Evolutionary conservation across 2,329 filamentous ascomycete genomes (phyloP).

Genomic region (Lecanicillium sp.): DNA sequence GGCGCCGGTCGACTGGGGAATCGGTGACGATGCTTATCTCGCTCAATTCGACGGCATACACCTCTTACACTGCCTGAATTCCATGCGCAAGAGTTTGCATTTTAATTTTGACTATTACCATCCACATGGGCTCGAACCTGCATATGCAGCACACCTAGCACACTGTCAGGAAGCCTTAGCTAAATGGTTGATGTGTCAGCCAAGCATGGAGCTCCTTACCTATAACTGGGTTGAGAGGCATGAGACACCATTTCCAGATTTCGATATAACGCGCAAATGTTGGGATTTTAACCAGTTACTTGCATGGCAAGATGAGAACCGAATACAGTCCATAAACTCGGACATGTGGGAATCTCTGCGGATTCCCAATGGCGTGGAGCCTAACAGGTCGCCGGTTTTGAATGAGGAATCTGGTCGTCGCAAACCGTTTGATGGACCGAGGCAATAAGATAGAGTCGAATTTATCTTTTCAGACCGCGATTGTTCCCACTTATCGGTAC

Average conservation of each 20-base stretch:
- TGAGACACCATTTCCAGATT: slow-evolving; percentile 1
- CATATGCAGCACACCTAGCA: not conserved
- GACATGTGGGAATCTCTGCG: not conserved
- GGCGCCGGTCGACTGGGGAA: slow-evolving; percentile 6
- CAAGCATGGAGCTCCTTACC: slow-evolving; percentile 4
- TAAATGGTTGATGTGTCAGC: slow-evolving; percentile 3
- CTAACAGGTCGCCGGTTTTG: no score
- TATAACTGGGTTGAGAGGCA: slow-evolving; percentile 4
- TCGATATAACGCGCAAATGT: slow-evolving; percentile 4
- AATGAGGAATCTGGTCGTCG: no score
- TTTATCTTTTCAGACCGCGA: no score
- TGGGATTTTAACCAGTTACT: slow-evolving; percentile 1
- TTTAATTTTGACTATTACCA: not conserved
- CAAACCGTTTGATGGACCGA: no score
- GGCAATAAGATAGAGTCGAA: no score
- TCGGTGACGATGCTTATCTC: slow-evolving; percentile 4
- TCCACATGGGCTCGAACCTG: not conserved
- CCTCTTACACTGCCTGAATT: slow-evolving; percentile 4
- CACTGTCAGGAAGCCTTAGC: slow-evolving; percentile 5
- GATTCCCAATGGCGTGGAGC: no score
- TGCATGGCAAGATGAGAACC: not conserved
- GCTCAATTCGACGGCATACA: slow-evolving; percentile 4
- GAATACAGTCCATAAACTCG: slow-evolving; percentile 1
- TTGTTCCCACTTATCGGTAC: no score
- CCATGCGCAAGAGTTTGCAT: slow-evolving; percentile 3